A percentile compares a stretch with the other conserved stretches of the same genome.
These are phyloP conservation scores for Geotrichum fermentans DNA, from an alignment of 1,139 yeast genomes.

Conservation along the genomic window DNA sequence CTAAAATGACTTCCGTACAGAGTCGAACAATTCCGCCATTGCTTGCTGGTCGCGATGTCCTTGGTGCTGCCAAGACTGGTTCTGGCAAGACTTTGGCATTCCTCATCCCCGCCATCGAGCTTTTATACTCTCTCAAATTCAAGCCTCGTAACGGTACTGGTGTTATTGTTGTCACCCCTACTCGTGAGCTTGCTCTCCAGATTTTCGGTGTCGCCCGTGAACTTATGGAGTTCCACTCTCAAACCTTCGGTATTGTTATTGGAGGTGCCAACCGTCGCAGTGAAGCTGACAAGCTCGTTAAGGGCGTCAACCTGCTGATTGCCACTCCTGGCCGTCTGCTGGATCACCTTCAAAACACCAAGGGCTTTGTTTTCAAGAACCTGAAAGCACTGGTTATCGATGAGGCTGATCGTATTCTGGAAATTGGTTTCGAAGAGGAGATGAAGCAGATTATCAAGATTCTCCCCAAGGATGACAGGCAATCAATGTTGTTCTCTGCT, in stretches of 20 bases:
- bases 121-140: slow-evolving; percentile 79
- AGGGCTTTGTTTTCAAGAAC: slow-evolving; percentile 90
- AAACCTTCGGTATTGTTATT: slow-evolving; percentile 92
- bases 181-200: slow-evolving; percentile 90
- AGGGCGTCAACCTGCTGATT: slow-evolving; percentile 88
- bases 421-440: slow-evolving; percentile 97
- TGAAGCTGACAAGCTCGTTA: slow-evolving; percentile 87
- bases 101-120: slow-evolving; percentile 88
- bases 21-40: slow-evolving; percentile 92
- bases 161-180: slow-evolving; percentile 79
- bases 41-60: slow-evolving; percentile 89
- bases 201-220: slow-evolving; percentile 96
- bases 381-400: slow-evolving; percentile 90
- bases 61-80: slow-evolving; percentile 98
- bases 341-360: slow-evolving; percentile 93
- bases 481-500: slow-evolving; percentile 94
- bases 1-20: slow-evolving; percentile 87
- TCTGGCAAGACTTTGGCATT: slow-evolving; percentile 97
- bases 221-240: slow-evolving; percentile 84
- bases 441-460: slow-evolving; percentile 95
- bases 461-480: slow-evolving; percentile 90
- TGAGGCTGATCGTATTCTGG: slow-evolving; percentile 95
- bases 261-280: slow-evolving; percentile 98
- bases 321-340: slow-evolving; percentile 97
- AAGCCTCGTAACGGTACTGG: slow-evolving; percentile 93